Evolutionary conservation across 2,329 filamentous ascomycete genomes (phyloP), one percentile per base, ranked within the genome.

Genomic region (Ilyonectria robusta): DNA sequence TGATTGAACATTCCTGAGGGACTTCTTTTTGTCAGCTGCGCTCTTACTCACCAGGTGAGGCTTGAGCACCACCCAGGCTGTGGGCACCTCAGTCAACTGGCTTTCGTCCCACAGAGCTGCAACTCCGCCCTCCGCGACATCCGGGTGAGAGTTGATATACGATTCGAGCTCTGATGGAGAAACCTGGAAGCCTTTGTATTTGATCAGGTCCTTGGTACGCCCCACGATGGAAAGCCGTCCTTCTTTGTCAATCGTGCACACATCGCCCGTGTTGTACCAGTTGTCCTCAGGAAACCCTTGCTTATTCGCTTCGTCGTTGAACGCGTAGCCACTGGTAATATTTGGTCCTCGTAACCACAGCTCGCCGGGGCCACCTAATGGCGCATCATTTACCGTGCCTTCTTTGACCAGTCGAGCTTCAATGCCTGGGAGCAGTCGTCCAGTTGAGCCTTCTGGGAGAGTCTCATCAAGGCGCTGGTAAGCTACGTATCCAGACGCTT

Each of bases 251-350:
- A 82, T 76, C 2, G 71, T 78, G 51, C 82, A 83, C 1, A 85
- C 80, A 61, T 86, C 84, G 1, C 84, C 84, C 0, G 84, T 86
- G 53, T 82, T 82, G 59, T 83, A 83, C 83, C 83, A 85, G 0
- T 80, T 81, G 3, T 74, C 56, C 11, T 77, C 66, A 5, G 79
- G 79, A 48, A 85, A 83, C 3, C 75, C 79, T 10, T 78, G 78
- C 29, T 74, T 69, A 23, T 79, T 84, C 1, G 79, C 80, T 35
- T 80, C 78, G 4, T 79, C 75, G 35, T 83, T 80, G 70, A 82
- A 81, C 5, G 78, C 80, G 62, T 85, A 85, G 2, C 82, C 78
- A 1, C 70, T 71, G 5, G 82, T 81, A n/a, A 85, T 80, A 54
- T 84, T 83, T 5, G 83, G 82, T 0, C 82, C 82, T 13, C 81